Conservation (phyloP, 768 basidiomycete genomes). For the Russula virescens region DNA sequence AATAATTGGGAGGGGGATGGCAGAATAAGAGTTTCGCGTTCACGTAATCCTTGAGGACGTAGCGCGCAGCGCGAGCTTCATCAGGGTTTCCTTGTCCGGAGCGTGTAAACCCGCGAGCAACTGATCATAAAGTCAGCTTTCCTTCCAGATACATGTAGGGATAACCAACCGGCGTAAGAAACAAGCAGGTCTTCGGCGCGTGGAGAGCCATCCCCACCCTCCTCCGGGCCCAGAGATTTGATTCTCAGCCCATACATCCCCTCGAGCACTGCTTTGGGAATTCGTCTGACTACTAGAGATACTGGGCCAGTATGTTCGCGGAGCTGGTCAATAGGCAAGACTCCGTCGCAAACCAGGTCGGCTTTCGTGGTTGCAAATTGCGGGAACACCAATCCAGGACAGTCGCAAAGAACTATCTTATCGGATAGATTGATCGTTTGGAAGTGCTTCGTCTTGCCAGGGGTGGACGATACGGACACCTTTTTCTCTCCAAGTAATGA, state of each 20-base stretch:
- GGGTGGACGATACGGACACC: slow-evolving; percentile 97
- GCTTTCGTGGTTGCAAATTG: slow-evolving; percentile 98
- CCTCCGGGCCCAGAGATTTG: slow-evolving; percentile 56
- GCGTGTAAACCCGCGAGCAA: slow-evolving; percentile 87
- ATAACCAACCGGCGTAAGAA: slow-evolving; percentile 82
- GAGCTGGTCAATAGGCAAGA: slow-evolving; percentile 96
- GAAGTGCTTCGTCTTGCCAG: slow-evolving; percentile 98
- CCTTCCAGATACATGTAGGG: not conserved
- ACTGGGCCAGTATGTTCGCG: slow-evolving; percentile 86
- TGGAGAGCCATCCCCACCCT: slow-evolving; percentile 75
- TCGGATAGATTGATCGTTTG: slow-evolving; percentile 95
- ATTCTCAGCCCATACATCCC: slow-evolving; percentile 84
- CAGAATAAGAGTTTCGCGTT: slow-evolving; percentile 89
- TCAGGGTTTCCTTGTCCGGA: slow-evolving; percentile 97
- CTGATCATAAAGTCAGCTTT: slow-evolving; percentile 37
- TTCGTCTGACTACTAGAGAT: slow-evolving; percentile 66
- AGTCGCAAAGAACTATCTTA: slow-evolving; percentile 86
- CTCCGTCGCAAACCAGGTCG: slow-evolving; percentile 93
- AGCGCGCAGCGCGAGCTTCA: slow-evolving; percentile 88
- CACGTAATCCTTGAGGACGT: slow-evolving; percentile 94
- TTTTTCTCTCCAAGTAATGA: slow-evolving; percentile 93
- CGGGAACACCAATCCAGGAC: slow-evolving; percentile 96
- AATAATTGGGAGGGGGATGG: slow-evolving; percentile 74
- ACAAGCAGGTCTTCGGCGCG: slow-evolving; percentile 78
- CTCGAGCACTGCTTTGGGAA: slow-evolving; percentile 83